Percentiles rank a stretch among this genome's conserved stretches.
Conservation (phyloP, 306 rosid genomes). For the Vicia faba region DNA sequence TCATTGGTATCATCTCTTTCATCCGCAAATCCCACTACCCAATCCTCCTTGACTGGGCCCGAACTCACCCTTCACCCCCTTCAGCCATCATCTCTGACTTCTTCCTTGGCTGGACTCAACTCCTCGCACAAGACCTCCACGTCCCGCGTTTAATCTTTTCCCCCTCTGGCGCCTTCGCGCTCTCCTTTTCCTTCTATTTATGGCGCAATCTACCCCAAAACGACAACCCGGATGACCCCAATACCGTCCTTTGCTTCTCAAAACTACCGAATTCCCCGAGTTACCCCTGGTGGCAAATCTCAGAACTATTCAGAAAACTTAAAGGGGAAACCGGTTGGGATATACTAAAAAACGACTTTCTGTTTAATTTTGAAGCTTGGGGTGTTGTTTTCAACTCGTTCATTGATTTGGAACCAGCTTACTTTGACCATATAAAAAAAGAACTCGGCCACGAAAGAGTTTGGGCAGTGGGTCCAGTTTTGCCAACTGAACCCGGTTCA, state of each 20-base stretch:
- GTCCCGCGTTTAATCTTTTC: conserved; percentile 48
- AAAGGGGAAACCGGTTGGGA: conserved; percentile 45
- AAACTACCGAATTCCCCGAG: conserved; percentile 45
- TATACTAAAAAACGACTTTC: neutral
- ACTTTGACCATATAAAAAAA: conserved; percentile 36
- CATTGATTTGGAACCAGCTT: conserved; percentile 40
- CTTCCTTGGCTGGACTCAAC: conserved; percentile 59
- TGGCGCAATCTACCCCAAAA: conserved; percentile 31
- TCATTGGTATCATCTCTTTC: neutral
- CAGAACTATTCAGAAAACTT: neutral
- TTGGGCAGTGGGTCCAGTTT: conserved; percentile 53
- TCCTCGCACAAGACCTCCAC: conserved; percentile 43
- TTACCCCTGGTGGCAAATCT: conserved; percentile 55
- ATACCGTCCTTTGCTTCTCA: conserved; percentile 35
- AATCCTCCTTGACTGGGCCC: conserved; percentile 40
- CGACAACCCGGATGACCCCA: neutral
- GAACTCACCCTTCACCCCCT: conserved; percentile 38
- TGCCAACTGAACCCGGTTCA: conserved; percentile 5
- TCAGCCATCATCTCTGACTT: conserved; percentile 50
- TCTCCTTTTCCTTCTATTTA: conserved; percentile 10
- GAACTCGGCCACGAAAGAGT: conserved; percentile 44
- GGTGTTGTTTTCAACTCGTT: conserved; percentile 52
- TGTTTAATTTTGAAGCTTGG: conserved; percentile 29
- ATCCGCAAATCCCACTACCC: conserved; percentile 48
- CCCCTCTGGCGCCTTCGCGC: conserved; percentile 42